Percentiles rank a stretch among this genome's conserved stretches.
Conservation (phyloP, 805 yeast species). For the Ogataea nakhonphanomensis region DNA sequence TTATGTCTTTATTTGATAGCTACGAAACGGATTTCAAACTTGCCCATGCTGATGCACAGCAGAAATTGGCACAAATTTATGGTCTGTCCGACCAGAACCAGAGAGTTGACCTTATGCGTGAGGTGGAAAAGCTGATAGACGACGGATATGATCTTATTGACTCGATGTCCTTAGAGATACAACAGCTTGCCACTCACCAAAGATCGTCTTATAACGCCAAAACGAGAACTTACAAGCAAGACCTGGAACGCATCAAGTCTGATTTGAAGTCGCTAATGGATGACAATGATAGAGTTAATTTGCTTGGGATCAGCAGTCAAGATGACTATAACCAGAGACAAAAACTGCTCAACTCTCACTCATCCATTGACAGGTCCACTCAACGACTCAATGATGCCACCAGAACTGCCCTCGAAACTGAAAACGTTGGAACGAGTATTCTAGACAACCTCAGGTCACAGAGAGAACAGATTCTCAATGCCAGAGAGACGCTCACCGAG, state of each 20-base stretch:
- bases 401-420: slow-evolving; percentile 89
- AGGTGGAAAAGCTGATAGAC: slow-evolving; percentile 67
- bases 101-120: slow-evolving; percentile 52
- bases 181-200: slow-evolving; percentile 70
- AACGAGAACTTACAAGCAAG: slow-evolving; percentile 65
- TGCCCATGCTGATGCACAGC: slow-evolving; percentile 65
- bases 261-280: slow-evolving; percentile 57
- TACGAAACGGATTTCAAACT: slow-evolving; percentile 73
- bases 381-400: slow-evolving; percentile 85
- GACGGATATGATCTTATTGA: slow-evolving; percentile 79
- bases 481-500: slow-evolving; percentile 80
- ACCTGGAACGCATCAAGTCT: slow-evolving; percentile 54
- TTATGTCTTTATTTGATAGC: slow-evolving; percentile 48
- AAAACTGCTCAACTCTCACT: slow-evolving; percentile 71
- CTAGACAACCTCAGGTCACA: slow-evolving; percentile 86
- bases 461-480: slow-evolving; percentile 84
- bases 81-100: slow-evolving; percentile 44
- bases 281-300: slow-evolving; percentile 63
- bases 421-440: slow-evolving; percentile 84
- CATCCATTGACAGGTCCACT: slow-evolving; percentile 75
- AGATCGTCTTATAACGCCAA: slow-evolving; percentile 72
- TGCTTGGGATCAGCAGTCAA: slow-evolving; percentile 59
- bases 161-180: slow-evolving; percentile 84
- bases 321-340: slow-evolving; percentile 67
- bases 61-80: slow-evolving; percentile 55